Evolutionary conservation across 2,329 filamentous ascomycete species (phyloP).

Genomic region (Ceratocystis cacaofunesta): DNA sequence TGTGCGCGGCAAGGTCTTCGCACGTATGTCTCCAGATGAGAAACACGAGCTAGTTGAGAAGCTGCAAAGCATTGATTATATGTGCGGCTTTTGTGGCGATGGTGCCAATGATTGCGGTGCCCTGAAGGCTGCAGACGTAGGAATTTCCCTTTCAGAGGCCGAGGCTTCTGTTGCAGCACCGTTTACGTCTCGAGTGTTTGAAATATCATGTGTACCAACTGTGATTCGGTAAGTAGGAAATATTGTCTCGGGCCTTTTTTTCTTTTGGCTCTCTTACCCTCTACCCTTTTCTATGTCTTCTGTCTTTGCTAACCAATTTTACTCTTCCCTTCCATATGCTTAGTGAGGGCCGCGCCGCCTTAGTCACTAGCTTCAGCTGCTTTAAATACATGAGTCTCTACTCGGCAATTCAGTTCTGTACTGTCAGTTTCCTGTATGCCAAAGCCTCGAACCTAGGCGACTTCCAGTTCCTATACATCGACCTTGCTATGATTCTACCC

Average conservation of each 20-base stretch:
- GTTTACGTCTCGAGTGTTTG: slow-evolving; percentile 88
- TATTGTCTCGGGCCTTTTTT: background rate
- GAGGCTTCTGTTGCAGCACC: slow-evolving; percentile 97
- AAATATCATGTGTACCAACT: slow-evolving; percentile 87
- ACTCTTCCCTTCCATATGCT: background rate
- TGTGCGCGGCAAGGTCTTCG: slow-evolving; percentile 81
- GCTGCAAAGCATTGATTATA: slow-evolving; percentile 89
- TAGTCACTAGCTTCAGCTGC: slow-evolving; percentile 98
- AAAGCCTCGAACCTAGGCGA: slow-evolving; percentile 89
- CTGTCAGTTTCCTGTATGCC: slow-evolving; percentile 90
- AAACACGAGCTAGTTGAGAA: slow-evolving; percentile 97
- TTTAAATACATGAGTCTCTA: slow-evolving; percentile 99
- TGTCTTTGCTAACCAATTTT: background rate
- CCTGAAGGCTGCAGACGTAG: slow-evolving; percentile 90
- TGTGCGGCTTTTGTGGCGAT: slow-evolving; percentile 89
- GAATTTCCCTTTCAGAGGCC: slow-evolving; percentile 90
- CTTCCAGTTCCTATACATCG: slow-evolving; percentile 96
- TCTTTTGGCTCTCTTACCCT: background rate
- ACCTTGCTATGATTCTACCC: slow-evolving; percentile 78
- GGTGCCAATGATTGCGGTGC: slow-evolving; percentile 96
- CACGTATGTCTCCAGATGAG: slow-evolving; percentile 96
- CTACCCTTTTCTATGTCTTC: background rate
- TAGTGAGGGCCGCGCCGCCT: slow-evolving; percentile 69
- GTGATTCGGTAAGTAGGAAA: slow-evolving; percentile 48
- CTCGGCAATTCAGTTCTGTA: slow-evolving; percentile 97